phyloP scores from a whole-genome alignment of 768 basidiomycete species.

The Wakefieldia striispora region DNA sequence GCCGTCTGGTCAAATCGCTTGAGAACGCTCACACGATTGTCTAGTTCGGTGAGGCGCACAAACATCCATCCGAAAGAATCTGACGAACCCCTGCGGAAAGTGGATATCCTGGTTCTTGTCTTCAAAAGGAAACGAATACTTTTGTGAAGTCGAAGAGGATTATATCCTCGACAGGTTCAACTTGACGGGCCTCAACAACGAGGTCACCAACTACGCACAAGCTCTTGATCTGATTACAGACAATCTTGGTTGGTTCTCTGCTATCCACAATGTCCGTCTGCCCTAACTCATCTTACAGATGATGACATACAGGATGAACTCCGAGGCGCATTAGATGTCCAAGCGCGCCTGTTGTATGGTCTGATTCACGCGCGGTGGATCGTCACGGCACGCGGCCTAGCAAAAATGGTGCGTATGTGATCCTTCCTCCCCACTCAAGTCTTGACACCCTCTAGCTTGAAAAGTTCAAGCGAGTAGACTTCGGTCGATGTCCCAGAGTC shows the following conservation, averaged over 20 bases:
- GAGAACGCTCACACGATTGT: slow-evolving; percentile 15
- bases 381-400: slow-evolving; percentile 87
- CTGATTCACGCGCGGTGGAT: slow-evolving; percentile 98
- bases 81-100: slow-evolving; percentile 38
- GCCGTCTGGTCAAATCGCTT: neutral
- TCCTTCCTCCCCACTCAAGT: neutral
- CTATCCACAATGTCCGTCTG: neutral
- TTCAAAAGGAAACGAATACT: slow-evolving; percentile 98
- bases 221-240: slow-evolving; percentile 97
- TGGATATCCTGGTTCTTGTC: slow-evolving; percentile 99
- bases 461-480: slow-evolving; percentile 98
- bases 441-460: slow-evolving; percentile 59
- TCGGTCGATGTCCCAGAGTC: slow-evolving; percentile 97
- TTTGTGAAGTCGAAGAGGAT: slow-evolving; percentile 98
- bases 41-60: slow-evolving; percentile 29
- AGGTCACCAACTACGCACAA: slow-evolving; percentile 91
- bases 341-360: slow-evolving; percentile 91
- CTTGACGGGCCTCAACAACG: slow-evolving; percentile 93
- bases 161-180: slow-evolving; percentile 99
- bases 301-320: slow-evolving; percentile 95
- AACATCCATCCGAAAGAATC: slow-evolving; percentile 9
- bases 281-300: slow-evolving; percentile 44
- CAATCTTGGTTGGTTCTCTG: slow-evolving; percentile 69
- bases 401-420: slow-evolving; percentile 79
- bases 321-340: slow-evolving; percentile 87